Conservation (phyloP, 2,329 filamentous ascomycete species). For the Scytalidium lignicola region DNA sequence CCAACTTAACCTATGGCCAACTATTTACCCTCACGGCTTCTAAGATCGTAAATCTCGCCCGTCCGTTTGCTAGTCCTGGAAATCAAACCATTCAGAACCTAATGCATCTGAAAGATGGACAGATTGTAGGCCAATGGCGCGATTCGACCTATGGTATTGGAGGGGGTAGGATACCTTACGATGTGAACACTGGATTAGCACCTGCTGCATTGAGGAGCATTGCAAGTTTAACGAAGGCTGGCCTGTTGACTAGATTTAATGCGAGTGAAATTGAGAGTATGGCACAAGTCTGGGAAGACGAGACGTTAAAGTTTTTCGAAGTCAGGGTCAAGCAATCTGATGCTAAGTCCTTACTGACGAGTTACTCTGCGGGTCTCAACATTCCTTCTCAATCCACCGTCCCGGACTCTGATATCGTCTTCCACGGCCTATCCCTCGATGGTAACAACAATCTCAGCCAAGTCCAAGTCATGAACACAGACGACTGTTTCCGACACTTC, state of each 20-base stretch:
- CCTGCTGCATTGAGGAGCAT: slow-evolving; percentile 58
- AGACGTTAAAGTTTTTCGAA: slow-evolving; percentile 53
- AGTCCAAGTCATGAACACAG: slow-evolving; percentile 57
- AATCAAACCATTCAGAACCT: slow-evolving; percentile 49
- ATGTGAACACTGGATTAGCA: slow-evolving; percentile 59
- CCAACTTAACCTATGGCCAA: slow-evolving; percentile 46
- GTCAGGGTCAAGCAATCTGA: slow-evolving; percentile 36
- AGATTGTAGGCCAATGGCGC: slow-evolving; percentile 58
- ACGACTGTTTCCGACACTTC: slow-evolving; percentile 60
- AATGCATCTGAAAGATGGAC: slow-evolving; percentile 48
- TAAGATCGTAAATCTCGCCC: slow-evolving; percentile 52
- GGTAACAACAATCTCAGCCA: slow-evolving; percentile 42
- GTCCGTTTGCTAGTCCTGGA: slow-evolving; percentile 42
- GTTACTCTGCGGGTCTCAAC: slow-evolving; percentile 44
- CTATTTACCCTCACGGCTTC: slow-evolving; percentile 48
- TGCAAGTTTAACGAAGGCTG: slow-evolving; percentile 41
- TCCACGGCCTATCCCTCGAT: slow-evolving; percentile 53
- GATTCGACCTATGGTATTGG: slow-evolving; percentile 56
- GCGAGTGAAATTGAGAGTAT: slow-evolving; percentile 40
- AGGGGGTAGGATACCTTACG: slow-evolving; percentile 57
- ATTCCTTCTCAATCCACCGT: slow-evolving; percentile 34
- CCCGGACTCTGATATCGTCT: slow-evolving; percentile 41
- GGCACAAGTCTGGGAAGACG: slow-evolving; percentile 57
- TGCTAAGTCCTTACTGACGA: slow-evolving; percentile 41
- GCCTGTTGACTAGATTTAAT: slow-evolving; percentile 36